These are phyloP conservation scores for Penicillium psychrosexuale DNA, from an alignment of 2,329 filamentous ascomycete genomes.

Conservation along the genomic window DNA sequence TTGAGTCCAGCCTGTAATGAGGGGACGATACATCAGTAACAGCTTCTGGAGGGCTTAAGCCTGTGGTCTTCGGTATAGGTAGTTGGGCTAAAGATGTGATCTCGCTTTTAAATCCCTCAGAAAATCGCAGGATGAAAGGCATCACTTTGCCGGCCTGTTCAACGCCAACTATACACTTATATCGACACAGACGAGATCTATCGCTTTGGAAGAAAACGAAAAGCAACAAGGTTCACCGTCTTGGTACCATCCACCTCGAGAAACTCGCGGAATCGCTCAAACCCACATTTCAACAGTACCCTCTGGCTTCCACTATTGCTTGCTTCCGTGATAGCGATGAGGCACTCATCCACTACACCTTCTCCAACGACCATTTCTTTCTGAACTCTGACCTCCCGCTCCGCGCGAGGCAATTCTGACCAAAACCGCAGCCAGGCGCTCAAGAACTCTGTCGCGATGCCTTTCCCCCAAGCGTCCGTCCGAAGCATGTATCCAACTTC, in stretches of 20 bases:
- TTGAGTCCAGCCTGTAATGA: background rate
- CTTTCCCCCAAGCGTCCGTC: constrained; percentile 12
- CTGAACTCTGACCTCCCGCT: constrained; percentile 5
- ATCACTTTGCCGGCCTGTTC: too few relatives aligned
- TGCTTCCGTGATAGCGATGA: constrained; percentile 12
- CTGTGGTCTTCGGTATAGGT: background rate
- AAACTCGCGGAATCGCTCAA: constrained; percentile 11
- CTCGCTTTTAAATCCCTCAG: too few relatives aligned
- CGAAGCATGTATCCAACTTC: constrained; percentile 14
- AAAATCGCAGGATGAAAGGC: too few relatives aligned
- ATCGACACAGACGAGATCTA: background rate
- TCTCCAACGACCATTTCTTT: constrained; percentile 10
- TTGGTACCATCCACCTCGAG: constrained; percentile 5
- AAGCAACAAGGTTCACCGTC: constrained; percentile 8
- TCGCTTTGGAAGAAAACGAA: constrained; percentile 7
- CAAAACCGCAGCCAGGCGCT: constrained; percentile 10
- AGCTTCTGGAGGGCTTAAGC: background rate
- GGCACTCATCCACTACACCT: constrained; percentile 2
- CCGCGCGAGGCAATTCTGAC: constrained; percentile 5
- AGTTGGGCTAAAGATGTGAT: background rate
- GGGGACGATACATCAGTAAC: background rate
- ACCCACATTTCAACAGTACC: constrained; percentile 11
- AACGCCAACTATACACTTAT: too few relatives aligned
- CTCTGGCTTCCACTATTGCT: constrained; percentile 9
- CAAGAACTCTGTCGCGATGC: constrained; percentile 12